phyloP scores from a whole-genome alignment of 805 yeast species.

The Starmerella khaoyaiensis region DNA sequence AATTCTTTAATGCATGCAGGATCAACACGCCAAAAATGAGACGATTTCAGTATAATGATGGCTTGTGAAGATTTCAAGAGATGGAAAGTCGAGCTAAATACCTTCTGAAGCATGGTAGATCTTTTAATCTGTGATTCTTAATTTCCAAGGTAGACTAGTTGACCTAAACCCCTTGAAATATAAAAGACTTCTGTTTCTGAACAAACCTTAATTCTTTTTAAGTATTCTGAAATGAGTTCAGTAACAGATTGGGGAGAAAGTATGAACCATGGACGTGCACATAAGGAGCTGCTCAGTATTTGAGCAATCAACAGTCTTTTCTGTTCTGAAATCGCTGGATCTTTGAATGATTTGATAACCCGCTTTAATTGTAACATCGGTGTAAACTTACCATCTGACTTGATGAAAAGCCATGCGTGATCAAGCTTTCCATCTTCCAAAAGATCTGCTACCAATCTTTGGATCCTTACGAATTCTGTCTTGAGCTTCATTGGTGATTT shows the following conservation, averaged over 20 bases:
- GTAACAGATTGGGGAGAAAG: constrained; percentile 2
- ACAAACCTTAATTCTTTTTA: constrained; percentile 1
- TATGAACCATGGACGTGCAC: constrained; percentile 12
- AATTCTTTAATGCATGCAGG: neutral
- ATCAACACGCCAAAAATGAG: constrained; percentile 1
- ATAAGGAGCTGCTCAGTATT: constrained; percentile 6
- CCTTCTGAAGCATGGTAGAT: neutral
- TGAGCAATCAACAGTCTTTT: too few species aligned
- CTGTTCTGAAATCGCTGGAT: neutral
- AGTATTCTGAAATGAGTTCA: constrained; percentile 3
- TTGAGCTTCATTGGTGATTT: neutral
- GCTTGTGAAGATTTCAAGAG: constrained; percentile 2
- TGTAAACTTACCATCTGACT: too few species aligned
- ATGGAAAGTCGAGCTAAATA: neutral
- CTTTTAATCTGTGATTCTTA: constrained; percentile 3
- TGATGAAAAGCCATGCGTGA: too few species aligned
- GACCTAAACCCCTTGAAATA: constrained; percentile 8
- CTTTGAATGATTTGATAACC: constrained; percentile 1
- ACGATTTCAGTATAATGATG: neutral
- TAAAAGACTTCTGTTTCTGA: constrained; percentile 1
- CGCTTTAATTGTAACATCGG: neutral
- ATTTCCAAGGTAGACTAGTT: constrained; percentile 7
- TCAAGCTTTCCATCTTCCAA: too few species aligned
- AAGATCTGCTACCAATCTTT: too few species aligned
- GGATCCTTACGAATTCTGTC: too few species aligned